Base-by-base conservation (phyloP, 441 rosid species). In the Flueggea neowawraea region DNA sequence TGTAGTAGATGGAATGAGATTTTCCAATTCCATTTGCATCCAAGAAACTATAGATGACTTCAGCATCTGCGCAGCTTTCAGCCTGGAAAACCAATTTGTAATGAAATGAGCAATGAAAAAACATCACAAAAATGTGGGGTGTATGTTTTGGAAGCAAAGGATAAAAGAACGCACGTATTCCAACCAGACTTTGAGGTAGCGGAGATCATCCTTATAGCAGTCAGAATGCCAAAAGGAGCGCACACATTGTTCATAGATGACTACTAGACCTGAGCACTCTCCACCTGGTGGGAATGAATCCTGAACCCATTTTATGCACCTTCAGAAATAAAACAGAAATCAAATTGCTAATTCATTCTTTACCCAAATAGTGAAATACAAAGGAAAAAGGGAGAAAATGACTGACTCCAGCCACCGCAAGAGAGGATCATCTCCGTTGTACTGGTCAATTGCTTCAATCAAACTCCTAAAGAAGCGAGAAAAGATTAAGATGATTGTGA, bases 271-370 rank as follows among this genome's bases (percentile, higher is more conserved):
- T 0, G 96, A 91, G 75, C 67, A 77, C 52, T 91, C 97, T 17
- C 95, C 97, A 12, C 91, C 91, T 0, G 86, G 78, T 3, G 97
- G 94, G 67, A 91, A 94, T 49, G 92, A 80, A 71, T 94, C 95
- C 54, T 90, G 97, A 53, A 94, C 89, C 96, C 96, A 94, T 69
- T 89, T 94, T 15, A 94, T 87, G 61, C 97, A 91, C 78, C 97
- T 92, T 71, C 36, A 75, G 16, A 11, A 47, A 31, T 33, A 6
- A 14, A 48, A 4, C 4, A 36, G 7, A 36, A 36, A 5, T 36
- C 41, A 36, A 1, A 36, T 36, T 36, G 9, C 6, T 36, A 22
- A 22, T 22, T 22, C 28, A 22, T 22, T 22, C 28, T 22, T 22
- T 0, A 22, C 28, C 28, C 28, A 22, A 22, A 22, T 2, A 22